Conservation (phyloP, 2,329 filamentous ascomycete species). For the Achaetomium macrosporum region DNA sequence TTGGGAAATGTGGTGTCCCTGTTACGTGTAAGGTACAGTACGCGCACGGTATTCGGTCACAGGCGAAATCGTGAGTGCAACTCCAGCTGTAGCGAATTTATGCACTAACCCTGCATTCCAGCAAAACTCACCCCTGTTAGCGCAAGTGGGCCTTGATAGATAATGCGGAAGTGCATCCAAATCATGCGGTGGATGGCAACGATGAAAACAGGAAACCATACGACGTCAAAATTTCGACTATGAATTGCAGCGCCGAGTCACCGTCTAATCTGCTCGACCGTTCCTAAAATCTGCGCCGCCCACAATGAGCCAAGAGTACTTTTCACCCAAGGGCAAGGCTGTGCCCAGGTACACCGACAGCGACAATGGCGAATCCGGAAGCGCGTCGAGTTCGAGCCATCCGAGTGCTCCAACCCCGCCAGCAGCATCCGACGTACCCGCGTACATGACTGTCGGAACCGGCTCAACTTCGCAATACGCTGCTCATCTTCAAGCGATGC, state of each 20-base stretch:
- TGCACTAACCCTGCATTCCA: no score
- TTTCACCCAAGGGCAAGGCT: conserved; percentile 49
- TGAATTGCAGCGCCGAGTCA: conserved; percentile 2
- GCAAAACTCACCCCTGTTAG: not conserved
- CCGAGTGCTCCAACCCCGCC: conserved; percentile 10
- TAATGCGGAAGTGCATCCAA: conserved; percentile 9
- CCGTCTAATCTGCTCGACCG: conserved; percentile 1
- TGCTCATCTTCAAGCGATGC: conserved; percentile 68
- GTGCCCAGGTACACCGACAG: conserved; percentile 30
- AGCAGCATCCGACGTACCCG: conserved; percentile 21
- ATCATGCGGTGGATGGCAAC: conserved; percentile 1
- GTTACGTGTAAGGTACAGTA: not conserved
- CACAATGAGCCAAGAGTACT: conserved; percentile 56
- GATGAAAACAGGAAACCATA: conserved; percentile 5
- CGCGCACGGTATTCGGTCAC: not conserved
- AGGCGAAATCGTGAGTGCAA: not conserved
- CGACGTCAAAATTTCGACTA: conserved; percentile 4
- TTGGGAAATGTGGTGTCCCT: no score
- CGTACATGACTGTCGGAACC: conserved; percentile 81
- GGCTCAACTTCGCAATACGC: conserved; percentile 79
- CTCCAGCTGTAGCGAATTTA: no score
- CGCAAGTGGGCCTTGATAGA: conserved; percentile 1
- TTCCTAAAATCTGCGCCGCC: conserved; percentile 8
- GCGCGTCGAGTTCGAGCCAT: conserved; percentile 20
- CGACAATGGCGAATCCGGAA: conserved; percentile 23